phyloP scores from a whole-genome alignment of 768 basidiomycete genomes.

The Leccinellum albellum region DNA sequence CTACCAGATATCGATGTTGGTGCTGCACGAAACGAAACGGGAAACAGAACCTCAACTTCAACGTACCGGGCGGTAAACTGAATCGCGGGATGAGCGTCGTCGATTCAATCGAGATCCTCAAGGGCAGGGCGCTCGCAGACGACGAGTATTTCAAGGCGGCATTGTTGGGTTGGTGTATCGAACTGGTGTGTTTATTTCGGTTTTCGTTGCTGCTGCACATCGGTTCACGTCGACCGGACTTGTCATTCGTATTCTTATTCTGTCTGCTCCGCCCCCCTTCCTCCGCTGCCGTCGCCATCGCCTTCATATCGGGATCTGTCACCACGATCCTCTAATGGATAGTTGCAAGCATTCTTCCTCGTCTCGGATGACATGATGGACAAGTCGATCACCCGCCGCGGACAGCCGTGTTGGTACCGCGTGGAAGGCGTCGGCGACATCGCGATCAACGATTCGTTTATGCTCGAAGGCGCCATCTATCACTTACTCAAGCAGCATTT shows the following conservation, averaged over 20 bases:
- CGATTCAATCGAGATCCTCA: slow-evolving; percentile 86
- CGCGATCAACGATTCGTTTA: slow-evolving; percentile 94
- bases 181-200: slow-evolving; percentile 61
- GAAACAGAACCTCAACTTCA: slow-evolving; percentile 81
- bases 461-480: slow-evolving; percentile 95
- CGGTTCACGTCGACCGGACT: neutral
- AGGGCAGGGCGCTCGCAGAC: slow-evolving; percentile 63
- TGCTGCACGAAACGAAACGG: slow-evolving; percentile 52
- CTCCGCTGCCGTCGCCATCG: neutral
- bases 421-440: slow-evolving; percentile 60
- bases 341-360: slow-evolving; percentile 92
- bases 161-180: slow-evolving; percentile 92
- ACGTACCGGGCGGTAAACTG: slow-evolving; percentile 94
- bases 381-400: slow-evolving; percentile 83
- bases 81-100: slow-evolving; percentile 96
- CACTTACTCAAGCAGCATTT: slow-evolving; percentile 85
- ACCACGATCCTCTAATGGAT: neutral
- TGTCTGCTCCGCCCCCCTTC: neutral
- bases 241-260: neutral
- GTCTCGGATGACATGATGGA: slow-evolving; percentile 97
- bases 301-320: too few relatives aligned
- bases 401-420: slow-evolving; percentile 94
- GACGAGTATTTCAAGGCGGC: slow-evolving; percentile 89
- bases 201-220: neutral
- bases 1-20: slow-evolving; percentile 75